Evolutionary conservation across 306 rosid genomes (phyloP).

Genomic region (Geum urbanum): DNA sequence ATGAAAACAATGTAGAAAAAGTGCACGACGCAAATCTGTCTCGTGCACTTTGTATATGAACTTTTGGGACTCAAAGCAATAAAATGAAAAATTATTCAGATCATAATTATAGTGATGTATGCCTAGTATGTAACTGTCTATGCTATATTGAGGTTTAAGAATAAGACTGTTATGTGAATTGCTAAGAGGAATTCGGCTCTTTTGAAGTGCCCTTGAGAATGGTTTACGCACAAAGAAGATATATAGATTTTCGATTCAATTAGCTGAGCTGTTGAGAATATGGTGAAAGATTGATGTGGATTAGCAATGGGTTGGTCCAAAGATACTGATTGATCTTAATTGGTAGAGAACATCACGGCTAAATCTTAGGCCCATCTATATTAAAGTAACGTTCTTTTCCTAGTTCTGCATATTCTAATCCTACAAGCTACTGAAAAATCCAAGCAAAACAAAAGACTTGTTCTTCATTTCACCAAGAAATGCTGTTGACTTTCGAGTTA

Average conservation of each 20-base stretch:
- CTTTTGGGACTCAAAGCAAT: constrained; percentile 12
- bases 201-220: no score
- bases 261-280: no score
- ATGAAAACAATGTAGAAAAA: not conserved
- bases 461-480: not conserved
- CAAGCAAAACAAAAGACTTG: not conserved
- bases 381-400: not conserved
- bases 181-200: no score
- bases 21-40: not conserved
- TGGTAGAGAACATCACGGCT: no score
- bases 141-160: not conserved
- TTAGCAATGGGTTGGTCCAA: no score
- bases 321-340: no score
- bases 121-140: not conserved
- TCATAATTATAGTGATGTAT: not conserved
- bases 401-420: not conserved
- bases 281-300: no score
- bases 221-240: no score
- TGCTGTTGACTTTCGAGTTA: not conserved
- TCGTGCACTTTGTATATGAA: not conserved
- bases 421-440: no score
- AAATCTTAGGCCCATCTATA: no score
- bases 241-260: no score
- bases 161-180: not conserved
- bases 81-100: not conserved